A percentile compares a stretch with the other conserved stretches of the same genome.
These are phyloP conservation scores for Colletotrichum euphorbiae DNA, from an alignment of 2,329 filamentous ascomycete species.

Conservation along the genomic window DNA sequence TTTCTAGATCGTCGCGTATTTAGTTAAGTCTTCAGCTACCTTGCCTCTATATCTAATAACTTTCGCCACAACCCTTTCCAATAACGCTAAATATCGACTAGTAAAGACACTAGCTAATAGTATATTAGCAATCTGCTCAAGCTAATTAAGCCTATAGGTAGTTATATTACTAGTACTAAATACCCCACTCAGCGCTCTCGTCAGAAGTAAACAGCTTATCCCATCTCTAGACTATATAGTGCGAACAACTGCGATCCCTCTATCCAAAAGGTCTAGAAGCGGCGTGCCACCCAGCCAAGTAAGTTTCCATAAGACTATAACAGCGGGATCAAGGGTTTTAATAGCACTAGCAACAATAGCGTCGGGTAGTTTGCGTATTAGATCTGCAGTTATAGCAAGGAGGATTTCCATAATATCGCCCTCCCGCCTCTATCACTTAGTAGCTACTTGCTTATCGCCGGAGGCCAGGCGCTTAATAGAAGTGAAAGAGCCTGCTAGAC, in stretches of 20 bases:
- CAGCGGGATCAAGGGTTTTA: neutral
- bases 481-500: too few species aligned
- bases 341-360: neutral
- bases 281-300: neutral
- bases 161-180: neutral
- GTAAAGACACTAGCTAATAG: neutral
- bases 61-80: neutral
- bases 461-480: too few species aligned
- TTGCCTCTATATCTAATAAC: neutral
- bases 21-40: neutral
- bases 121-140: neutral
- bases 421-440: too few species aligned
- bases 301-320: neutral
- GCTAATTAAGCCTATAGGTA: neutral
- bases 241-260: neutral
- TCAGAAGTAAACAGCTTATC: neutral
- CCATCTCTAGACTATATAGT: neutral
- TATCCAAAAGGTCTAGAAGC: neutral
- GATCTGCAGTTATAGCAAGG: too few species aligned
- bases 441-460: too few species aligned
- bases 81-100: neutral
- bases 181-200: neutral
- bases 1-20: neutral
- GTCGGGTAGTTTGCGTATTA: constrained; percentile 10
- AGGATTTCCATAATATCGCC: too few species aligned